Evolutionary conservation across 2,329 filamentous ascomycete species (phyloP).

Genomic region (Zasmidium citrigriseum): DNA sequence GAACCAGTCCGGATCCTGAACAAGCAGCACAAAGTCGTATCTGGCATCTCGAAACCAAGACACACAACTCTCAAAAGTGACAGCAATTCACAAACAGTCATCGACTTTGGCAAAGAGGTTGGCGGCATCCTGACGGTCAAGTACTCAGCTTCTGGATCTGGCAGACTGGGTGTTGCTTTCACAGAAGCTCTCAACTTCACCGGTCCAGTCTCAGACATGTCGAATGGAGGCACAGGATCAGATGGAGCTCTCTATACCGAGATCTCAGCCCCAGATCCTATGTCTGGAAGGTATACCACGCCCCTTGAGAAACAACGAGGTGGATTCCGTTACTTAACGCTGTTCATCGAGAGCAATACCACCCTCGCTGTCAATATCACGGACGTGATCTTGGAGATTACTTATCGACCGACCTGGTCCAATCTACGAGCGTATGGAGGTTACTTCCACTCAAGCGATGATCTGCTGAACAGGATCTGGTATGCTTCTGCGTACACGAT

Average conservation of each 20-base stretch:
- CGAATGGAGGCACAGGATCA: not conserved
- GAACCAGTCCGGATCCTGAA: not conserved
- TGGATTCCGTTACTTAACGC: not conserved
- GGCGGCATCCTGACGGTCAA: not conserved
- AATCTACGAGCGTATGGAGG: not conserved
- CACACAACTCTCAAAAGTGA: not conserved
- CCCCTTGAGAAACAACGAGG: not conserved
- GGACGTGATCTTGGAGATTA: not conserved
- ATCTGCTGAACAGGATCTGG: not conserved
- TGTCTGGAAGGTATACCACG: not conserved
- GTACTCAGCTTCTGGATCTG: not conserved
- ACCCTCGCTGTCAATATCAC: not conserved
- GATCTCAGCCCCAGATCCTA: not conserved
- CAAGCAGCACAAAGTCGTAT: not conserved
- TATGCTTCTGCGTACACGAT: not conserved
- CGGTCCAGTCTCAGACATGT: not conserved
- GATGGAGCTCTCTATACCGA: not conserved
- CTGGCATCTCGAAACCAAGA: not conserved
- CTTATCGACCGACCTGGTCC: not conserved
- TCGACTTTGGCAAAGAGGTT: not conserved
- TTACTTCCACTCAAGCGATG: not conserved
- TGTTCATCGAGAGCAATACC: not conserved
- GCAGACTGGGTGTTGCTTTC: not conserved
- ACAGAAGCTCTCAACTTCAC: not conserved
- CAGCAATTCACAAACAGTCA: not conserved